Percentiles rank a stretch among this genome's conserved stretches.
Evolutionary conservation across 1,284 basidiomycete species (phyloP).

Genomic region (Papiliotrema laurentii): DNA sequence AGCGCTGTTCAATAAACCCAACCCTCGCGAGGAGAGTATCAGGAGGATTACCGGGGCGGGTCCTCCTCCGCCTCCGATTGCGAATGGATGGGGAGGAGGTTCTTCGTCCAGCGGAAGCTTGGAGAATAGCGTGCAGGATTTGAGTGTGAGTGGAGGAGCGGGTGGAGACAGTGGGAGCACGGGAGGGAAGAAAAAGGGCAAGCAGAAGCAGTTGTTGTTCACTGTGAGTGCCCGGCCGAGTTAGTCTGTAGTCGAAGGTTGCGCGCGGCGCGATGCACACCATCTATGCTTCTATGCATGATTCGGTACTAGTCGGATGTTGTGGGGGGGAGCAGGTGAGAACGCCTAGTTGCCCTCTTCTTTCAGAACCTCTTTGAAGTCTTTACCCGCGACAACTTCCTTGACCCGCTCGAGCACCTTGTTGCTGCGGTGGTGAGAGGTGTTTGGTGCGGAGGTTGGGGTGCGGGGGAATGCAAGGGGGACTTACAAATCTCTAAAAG

Average conservation of each 20-base stretch:
- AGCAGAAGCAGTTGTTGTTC: conserved; percentile 78
- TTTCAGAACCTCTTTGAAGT: conserved; percentile 45
- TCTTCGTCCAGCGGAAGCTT: neutral
- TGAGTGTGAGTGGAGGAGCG: conserved; percentile 13
- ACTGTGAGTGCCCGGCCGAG: conserved; percentile 49
- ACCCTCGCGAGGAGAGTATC: conserved; percentile 61
- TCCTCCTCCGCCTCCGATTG: conserved; percentile 45
- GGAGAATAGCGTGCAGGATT: conserved; percentile 14
- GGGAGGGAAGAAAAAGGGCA: conserved; percentile 63
- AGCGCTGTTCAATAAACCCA: conserved; percentile 52
- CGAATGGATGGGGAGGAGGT: conserved; percentile 37
- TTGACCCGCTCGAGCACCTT: conserved; percentile 52
- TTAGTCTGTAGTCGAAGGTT: neutral
- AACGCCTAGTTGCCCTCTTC: conserved; percentile 20
- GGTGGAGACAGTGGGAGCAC: conserved; percentile 10
- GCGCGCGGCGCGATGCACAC: neutral
- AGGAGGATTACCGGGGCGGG: conserved; percentile 62
- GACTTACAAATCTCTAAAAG: conserved; percentile 47
- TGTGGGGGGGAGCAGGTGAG: neutral
- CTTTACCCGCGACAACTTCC: conserved; percentile 59
- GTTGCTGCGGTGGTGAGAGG: conserved; percentile 51
- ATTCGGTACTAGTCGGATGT: conserved; percentile 1
- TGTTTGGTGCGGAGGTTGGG: neutral
- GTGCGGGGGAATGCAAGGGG: neutral
- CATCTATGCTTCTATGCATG: conserved; percentile 7